phyloP scores from a whole-genome alignment of 2,329 filamentous ascomycete species.

The Botryotinia narcissicola region DNA sequence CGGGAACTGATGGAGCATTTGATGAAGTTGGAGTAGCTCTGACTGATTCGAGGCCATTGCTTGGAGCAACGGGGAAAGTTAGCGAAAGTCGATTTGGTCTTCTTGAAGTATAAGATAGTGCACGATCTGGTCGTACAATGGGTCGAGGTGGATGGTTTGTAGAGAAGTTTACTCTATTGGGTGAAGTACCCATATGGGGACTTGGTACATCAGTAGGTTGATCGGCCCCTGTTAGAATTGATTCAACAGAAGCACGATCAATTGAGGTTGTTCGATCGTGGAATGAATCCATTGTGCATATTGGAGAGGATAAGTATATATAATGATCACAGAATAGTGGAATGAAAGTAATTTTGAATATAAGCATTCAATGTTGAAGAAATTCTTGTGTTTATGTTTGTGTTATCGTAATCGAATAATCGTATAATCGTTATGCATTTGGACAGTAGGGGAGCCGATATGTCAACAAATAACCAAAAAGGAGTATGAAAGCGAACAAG shows the following conservation, averaged over 20 bases:
- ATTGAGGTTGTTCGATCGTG: constrained; percentile 33
- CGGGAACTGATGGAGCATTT: constrained; percentile 32
- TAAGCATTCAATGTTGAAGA: constrained; percentile 26
- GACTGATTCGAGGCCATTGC: constrained; percentile 29
- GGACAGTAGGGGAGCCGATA: constrained; percentile 8
- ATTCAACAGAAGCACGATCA: constrained; percentile 34
- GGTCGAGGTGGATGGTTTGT: constrained; percentile 27
- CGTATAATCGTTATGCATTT: not conserved
- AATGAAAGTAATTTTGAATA: constrained; percentile 29
- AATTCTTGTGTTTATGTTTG: constrained; percentile 14
- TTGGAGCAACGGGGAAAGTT: constrained; percentile 37
- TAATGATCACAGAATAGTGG: constrained; percentile 28
- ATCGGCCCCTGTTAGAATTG: constrained; percentile 35
- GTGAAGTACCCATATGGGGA: constrained; percentile 33
- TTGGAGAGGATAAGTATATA: constrained; percentile 24
- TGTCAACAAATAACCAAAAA: constrained; percentile 17
- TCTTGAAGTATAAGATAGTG: constrained; percentile 33
- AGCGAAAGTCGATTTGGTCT: constrained; percentile 37
- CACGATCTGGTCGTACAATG: constrained; percentile 28
- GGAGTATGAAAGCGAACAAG: not conserved
- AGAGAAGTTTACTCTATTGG: constrained; percentile 29
- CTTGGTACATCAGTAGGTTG: constrained; percentile 31
- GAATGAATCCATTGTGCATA: constrained; percentile 36
- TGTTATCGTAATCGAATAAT: constrained; percentile 10
- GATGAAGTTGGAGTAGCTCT: constrained; percentile 36